A percentile compares a stretch with the other conserved stretches of the same genome.
Evolutionary conservation across 208 protist genomes (phyloP).

Genomic region (Crithidia brevicula): DNA sequence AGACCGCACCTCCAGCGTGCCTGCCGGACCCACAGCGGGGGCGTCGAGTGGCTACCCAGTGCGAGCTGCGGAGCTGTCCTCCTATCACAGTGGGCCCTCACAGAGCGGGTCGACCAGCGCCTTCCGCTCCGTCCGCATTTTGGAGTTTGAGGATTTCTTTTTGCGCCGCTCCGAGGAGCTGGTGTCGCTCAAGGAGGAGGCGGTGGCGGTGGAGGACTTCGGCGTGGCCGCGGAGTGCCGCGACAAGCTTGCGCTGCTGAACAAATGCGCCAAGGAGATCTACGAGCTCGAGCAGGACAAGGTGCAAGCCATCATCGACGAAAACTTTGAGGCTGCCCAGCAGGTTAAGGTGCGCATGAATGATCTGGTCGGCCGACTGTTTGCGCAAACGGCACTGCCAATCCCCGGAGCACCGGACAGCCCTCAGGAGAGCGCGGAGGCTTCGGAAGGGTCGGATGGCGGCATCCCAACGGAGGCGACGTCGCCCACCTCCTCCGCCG

Average conservation of each 20-base stretch:
- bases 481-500: conserved; percentile 12
- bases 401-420: conserved; percentile 9
- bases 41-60: neutral
- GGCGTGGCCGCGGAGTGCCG: conserved; percentile 63
- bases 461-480: neutral
- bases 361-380: conserved; percentile 55
- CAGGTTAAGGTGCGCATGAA: conserved; percentile 77
- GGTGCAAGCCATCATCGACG: conserved; percentile 89
- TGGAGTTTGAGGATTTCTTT: conserved; percentile 90
- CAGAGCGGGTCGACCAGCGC: conserved; percentile 1
- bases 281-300: conserved; percentile 89
- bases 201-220: conserved; percentile 72
- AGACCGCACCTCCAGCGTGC: neutral
- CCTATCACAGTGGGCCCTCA: neutral
- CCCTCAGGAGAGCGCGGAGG: neutral
- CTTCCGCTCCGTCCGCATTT: conserved; percentile 82
- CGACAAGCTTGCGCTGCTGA: conserved; percentile 77
- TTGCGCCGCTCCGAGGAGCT: conserved; percentile 81
- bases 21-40: neutral
- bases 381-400: conserved; percentile 51
- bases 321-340: conserved; percentile 88
- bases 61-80: neutral
- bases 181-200: conserved; percentile 80
- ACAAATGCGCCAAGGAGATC: conserved; percentile 59
- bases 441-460: neutral